A percentile compares a stretch with the other conserved stretches of the same genome.
Conservation (phyloP, 192 early-diverging fungal species). For the Powellomyces hirtus region DNA sequence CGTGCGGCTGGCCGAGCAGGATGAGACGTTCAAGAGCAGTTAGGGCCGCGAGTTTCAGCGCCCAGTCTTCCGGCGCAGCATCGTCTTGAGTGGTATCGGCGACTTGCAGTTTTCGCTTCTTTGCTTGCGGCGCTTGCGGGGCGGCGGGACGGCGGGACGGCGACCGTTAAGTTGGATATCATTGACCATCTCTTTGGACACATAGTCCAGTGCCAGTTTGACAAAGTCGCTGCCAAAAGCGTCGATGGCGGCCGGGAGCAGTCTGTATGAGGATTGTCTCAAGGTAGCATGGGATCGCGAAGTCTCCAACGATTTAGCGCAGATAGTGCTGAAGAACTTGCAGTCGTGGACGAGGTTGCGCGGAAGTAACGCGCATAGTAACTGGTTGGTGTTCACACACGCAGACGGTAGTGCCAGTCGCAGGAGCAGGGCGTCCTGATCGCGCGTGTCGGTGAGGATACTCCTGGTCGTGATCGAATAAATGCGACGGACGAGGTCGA, state of each 20-base stretch:
- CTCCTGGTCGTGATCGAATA: not conserved
- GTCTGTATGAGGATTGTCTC: conserved; percentile 1
- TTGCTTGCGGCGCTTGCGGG: no score
- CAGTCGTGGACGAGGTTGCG: conserved; percentile 1
- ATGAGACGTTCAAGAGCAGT: not conserved
- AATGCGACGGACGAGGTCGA: not conserved
- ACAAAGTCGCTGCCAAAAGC: conserved; percentile 5
- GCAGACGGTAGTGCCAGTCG: not conserved
- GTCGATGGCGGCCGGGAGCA: not conserved
- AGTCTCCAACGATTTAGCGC: conserved; percentile 11
- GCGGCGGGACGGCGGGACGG: no score
- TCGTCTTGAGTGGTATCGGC: conserved; percentile 1
- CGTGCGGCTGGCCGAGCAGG: not conserved
- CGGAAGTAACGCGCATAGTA: not conserved
- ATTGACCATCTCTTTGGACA: not conserved
- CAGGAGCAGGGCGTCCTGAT: not conserved
- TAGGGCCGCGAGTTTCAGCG: conserved; percentile 5
- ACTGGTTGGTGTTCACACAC: not conserved
- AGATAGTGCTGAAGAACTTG: conserved; percentile 5
- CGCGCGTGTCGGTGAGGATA: not conserved
- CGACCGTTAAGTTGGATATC: not conserved
- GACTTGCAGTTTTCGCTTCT: conserved; percentile 11
- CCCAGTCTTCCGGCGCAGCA: not conserved
- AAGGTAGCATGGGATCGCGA: no score
- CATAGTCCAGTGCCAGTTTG: not conserved